Conservation (phyloP, 306 rosid species). For the Spatholobus suberectus region DNA sequence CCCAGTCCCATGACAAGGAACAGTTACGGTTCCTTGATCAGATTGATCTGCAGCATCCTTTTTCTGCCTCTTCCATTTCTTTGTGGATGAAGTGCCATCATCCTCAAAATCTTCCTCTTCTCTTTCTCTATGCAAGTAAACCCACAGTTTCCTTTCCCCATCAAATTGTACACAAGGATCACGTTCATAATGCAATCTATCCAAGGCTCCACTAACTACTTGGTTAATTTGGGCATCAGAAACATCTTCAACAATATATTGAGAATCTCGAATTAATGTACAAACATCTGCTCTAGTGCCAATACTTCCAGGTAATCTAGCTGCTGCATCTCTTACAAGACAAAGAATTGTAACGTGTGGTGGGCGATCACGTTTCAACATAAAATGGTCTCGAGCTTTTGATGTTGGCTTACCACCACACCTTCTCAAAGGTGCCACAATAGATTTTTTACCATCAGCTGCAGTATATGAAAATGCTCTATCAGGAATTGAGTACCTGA, state of each 20-base stretch:
- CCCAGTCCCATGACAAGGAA: constrained; percentile 67
- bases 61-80: constrained; percentile 99
- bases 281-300: constrained; percentile 99
- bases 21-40: constrained; percentile 83
- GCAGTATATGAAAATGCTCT: constrained; percentile 96
- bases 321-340: constrained; percentile 99
- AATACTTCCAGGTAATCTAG: constrained; percentile 98
- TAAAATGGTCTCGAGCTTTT: constrained; percentile 98
- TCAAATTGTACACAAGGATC: constrained; percentile 99
- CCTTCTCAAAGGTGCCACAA: constrained; percentile 98
- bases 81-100: constrained; percentile 98
- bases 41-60: constrained; percentile 83
- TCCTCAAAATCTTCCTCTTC: constrained; percentile 99
- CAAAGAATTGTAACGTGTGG: constrained; percentile 99
- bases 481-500: constrained; percentile 98
- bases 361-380: constrained; percentile 98
- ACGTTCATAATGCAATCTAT: constrained; percentile 98
- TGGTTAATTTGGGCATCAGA: constrained; percentile 97
- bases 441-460: constrained; percentile 97
- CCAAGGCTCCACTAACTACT: constrained; percentile 99
- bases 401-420: constrained; percentile 99
- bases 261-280: constrained; percentile 97
- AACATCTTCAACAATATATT: constrained; percentile 96
- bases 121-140: constrained; percentile 96
- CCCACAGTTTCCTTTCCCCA: constrained; percentile 97